Conservation (phyloP, 441 rosid genomes). For the Macaranga tanarius region DNA sequence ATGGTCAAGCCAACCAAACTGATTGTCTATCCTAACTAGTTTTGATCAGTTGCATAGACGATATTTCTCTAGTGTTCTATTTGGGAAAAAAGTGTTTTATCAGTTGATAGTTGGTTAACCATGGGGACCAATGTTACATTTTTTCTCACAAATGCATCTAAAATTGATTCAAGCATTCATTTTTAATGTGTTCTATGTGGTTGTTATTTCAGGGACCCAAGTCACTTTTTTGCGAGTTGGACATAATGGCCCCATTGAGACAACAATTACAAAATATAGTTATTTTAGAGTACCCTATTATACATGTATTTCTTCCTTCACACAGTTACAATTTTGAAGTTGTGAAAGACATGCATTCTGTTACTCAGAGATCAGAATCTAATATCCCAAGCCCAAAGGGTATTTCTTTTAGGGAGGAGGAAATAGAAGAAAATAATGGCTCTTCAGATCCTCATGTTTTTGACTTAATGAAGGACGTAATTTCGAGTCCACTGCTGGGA, state of each 20-base stretch:
- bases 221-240: constrained; percentile 61
- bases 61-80: neutral
- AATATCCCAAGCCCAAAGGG: constrained; percentile 36
- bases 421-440: constrained; percentile 46
- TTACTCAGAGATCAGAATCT: constrained; percentile 25
- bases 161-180: neutral
- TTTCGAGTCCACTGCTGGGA: constrained; percentile 29
- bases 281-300: constrained; percentile 75
- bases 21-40: neutral
- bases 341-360: constrained; percentile 31
- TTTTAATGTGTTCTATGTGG: neutral
- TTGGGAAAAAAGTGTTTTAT: neutral
- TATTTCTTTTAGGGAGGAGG: constrained; percentile 59
- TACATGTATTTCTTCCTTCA: constrained; percentile 76
- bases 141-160: too few species aligned
- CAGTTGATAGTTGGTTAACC: neutral
- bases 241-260: constrained; percentile 56
- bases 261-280: constrained; percentile 52
- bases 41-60: neutral
- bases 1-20: neutral
- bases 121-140: neutral
- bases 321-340: constrained; percentile 57
- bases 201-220: constrained; percentile 52
- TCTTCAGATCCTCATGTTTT: constrained; percentile 42
- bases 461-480: constrained; percentile 41